A percentile compares a stretch with the other conserved stretches of the same genome.
phyloP scores from a whole-genome alignment of 2,329 filamentous ascomycete species.

The Aspergillus ruber region DNA sequence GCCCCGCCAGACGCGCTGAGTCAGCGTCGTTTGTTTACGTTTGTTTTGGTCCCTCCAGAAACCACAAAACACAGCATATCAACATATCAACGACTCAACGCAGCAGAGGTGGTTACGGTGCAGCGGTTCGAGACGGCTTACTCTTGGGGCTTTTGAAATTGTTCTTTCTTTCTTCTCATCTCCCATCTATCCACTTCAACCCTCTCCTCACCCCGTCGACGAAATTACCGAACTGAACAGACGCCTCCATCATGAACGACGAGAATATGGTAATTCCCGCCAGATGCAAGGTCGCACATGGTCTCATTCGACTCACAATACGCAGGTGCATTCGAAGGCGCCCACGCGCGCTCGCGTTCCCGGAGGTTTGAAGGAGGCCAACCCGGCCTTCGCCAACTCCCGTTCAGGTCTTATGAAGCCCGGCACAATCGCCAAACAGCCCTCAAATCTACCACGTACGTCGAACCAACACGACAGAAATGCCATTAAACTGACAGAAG shows the following conservation, averaged over 20 bases:
- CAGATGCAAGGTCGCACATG: background rate
- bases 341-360: conserved; percentile 26
- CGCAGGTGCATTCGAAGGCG: conserved; percentile 20
- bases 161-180: too few species aligned
- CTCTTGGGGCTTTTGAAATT: too few species aligned
- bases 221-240: background rate
- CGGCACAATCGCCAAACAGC: conserved; percentile 41
- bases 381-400: conserved; percentile 49
- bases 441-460: conserved; percentile 39
- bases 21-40: conserved; percentile 30
- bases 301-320: background rate
- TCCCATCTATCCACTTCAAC: background rate
- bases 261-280: conserved; percentile 23
- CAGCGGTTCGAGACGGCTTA: background rate
- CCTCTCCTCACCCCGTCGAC: background rate
- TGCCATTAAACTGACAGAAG: conserved; percentile 17
- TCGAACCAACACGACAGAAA: conserved; percentile 1
- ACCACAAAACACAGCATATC: conserved; percentile 13
- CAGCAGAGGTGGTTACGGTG: background rate
- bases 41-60: conserved; percentile 24
- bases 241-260: conserved; percentile 23
- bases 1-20: conserved; percentile 16
- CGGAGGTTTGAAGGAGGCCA: conserved; percentile 44
- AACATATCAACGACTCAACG: background rate
- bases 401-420: conserved; percentile 40